A percentile compares a stretch with the other conserved stretches of the same genome.
Conservation (phyloP, 2,329 filamentous ascomycete genomes). For the Hymenoscyphus occultus region DNA sequence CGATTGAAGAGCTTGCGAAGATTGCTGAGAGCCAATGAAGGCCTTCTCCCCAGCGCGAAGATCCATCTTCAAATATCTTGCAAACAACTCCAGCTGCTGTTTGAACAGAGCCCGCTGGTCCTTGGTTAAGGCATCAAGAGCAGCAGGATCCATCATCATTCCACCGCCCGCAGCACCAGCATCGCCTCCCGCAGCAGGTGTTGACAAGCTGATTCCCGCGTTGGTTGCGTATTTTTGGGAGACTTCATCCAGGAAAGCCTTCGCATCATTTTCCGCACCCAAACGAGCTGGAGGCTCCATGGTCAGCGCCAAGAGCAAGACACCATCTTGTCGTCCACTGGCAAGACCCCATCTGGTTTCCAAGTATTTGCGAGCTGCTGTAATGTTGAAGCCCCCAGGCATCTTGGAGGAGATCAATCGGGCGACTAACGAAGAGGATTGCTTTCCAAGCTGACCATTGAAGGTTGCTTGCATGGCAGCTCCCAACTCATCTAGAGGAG, state of each 20-base stretch:
- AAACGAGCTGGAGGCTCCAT: constrained; percentile 89
- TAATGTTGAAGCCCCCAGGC: constrained; percentile 99
- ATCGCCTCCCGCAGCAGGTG: constrained; percentile 69
- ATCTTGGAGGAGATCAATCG: constrained; percentile 98
- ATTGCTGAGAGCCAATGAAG: constrained; percentile 78
- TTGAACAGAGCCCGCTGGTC: constrained; percentile 96
- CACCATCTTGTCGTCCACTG: constrained; percentile 84
- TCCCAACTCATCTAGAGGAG: constrained; percentile 90
- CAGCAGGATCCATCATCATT: constrained; percentile 99
- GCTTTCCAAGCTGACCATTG: constrained; percentile 96
- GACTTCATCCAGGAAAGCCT: constrained; percentile 85
- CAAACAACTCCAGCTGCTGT: constrained; percentile 93
- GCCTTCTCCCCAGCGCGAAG: constrained; percentile 96
- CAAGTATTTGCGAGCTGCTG: constrained; percentile 88
- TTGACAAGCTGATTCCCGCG: constrained; percentile 79
- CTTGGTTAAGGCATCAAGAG: constrained; percentile 94
- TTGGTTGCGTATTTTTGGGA: constrained; percentile 84
- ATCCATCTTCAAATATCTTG: constrained; percentile 95
- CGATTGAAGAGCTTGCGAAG: constrained; percentile 81
- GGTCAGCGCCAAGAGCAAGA: constrained; percentile 82
- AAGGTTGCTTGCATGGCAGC: constrained; percentile 98
- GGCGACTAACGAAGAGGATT: constrained; percentile 88
- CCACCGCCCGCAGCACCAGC: constrained; percentile 69
- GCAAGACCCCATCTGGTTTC: constrained; percentile 91
- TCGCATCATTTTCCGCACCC: constrained; percentile 85